A percentile compares a stretch with the other conserved stretches of the same genome.
Conservation (phyloP, 176 grass and related monocot species). For the Thinopyrum elongatum region DNA sequence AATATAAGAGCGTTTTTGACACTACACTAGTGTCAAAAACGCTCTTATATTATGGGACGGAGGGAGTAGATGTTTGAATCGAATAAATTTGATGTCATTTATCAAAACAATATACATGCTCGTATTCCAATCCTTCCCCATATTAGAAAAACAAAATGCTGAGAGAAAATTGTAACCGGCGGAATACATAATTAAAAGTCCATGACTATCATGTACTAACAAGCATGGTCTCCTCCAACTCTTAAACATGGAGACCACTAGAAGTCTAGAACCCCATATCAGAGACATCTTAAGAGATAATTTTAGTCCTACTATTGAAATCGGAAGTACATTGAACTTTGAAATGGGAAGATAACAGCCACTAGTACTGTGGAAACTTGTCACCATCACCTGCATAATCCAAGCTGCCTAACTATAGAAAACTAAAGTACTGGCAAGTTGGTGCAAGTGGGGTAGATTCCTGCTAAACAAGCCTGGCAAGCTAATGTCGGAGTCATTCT, state of each 20-base stretch:
- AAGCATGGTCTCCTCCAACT: not conserved
- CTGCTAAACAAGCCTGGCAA: conserved; percentile 7
- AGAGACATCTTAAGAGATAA: not conserved
- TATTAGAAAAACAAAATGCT: not conserved
- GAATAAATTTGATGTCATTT: not conserved
- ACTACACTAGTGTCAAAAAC: no score
- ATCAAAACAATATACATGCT: not conserved
- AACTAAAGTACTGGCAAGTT: conserved; percentile 16
- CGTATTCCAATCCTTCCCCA: not conserved
- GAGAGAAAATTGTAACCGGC: not conserved
- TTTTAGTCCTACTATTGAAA: not conserved
- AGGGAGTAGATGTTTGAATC: not conserved
- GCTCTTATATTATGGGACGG: no score
- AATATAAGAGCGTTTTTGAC: no score
- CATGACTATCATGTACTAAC: not conserved
- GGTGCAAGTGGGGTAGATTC: conserved; percentile 10
- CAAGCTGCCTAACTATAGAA: conserved; percentile 7
- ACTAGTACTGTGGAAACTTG: not conserved
- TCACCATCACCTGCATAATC: conserved; percentile 4
- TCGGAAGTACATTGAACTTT: not conserved
- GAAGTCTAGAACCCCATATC: not conserved
- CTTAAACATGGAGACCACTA: not conserved
- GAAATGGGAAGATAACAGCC: not conserved
- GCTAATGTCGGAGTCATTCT: conserved; percentile 28
- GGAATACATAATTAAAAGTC: not conserved